Percentiles rank a stretch among this genome's conserved stretches.
Evolutionary conservation across 2,329 filamentous ascomycete species (phyloP).

Genomic region (Dactylellina sp.): DNA sequence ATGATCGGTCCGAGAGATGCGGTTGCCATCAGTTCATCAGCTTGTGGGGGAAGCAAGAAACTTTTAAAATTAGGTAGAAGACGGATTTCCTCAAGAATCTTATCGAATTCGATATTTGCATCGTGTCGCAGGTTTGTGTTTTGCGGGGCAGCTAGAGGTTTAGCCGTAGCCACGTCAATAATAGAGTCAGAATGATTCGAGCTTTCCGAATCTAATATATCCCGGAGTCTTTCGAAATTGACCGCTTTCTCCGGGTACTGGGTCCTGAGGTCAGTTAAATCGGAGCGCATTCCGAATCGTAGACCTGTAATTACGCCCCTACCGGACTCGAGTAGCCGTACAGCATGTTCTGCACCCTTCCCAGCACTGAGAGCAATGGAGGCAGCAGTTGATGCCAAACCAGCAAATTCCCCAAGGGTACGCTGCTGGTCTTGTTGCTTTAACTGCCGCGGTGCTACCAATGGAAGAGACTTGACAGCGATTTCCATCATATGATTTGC

Average conservation of each 20-base stretch:
- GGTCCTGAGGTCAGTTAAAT: not conserved
- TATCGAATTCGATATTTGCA: not conserved
- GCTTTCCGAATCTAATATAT: slow-evolving; percentile 18
- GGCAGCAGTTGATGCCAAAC: slow-evolving; percentile 57
- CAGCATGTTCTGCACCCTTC: slow-evolving; percentile 22
- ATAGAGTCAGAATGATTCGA: not conserved
- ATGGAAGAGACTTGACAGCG: too few relatives aligned
- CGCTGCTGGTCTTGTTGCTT: slow-evolving; percentile 1
- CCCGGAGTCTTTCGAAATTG: slow-evolving; percentile 22
- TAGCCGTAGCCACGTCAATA: not conserved
- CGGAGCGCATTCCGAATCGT: not conserved
- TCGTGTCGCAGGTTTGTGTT: not conserved
- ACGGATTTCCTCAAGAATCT: slow-evolving; percentile 5
- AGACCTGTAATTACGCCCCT: slow-evolving; percentile 1
- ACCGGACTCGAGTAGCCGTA: slow-evolving; percentile 7
- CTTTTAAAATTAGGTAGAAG: slow-evolving; percentile 4
- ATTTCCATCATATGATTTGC: too few relatives aligned
- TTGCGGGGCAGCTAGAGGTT: not conserved
- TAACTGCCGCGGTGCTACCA: too few relatives aligned
- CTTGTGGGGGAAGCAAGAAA: slow-evolving; percentile 15
- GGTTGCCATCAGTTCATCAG: slow-evolving; percentile 58
- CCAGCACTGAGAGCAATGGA: slow-evolving; percentile 56
- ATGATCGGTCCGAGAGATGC: slow-evolving; percentile 60
- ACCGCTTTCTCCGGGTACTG: not conserved
- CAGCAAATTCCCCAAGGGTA: slow-evolving; percentile 10